These are phyloP conservation scores for Blastobotrys peoriensis DNA, from an alignment of 805 yeast species.

Conservation along the genomic window DNA sequence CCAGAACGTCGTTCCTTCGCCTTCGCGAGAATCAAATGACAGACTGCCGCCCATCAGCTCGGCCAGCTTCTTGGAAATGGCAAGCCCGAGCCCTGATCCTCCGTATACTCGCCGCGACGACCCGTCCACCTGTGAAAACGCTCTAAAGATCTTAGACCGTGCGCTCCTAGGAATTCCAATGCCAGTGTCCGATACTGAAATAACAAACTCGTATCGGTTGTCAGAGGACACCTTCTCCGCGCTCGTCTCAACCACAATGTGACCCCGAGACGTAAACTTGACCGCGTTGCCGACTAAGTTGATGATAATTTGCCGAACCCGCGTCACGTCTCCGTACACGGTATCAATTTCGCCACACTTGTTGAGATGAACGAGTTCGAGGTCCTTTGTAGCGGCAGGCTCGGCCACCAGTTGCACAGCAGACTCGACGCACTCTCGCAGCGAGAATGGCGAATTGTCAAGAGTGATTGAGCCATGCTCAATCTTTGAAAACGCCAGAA, in stretches of 20 bases:
- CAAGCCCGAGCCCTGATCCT: constrained; percentile 47
- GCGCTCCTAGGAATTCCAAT: constrained; percentile 46
- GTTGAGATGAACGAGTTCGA: constrained; percentile 43
- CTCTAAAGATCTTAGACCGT: constrained; percentile 43
- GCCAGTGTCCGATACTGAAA: constrained; percentile 46
- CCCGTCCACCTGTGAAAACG: constrained; percentile 53
- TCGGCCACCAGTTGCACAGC: constrained; percentile 45
- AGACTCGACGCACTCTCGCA: constrained; percentile 42
- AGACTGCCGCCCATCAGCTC: constrained; percentile 46
- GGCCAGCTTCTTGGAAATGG: constrained; percentile 43
- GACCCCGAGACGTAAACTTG: constrained; percentile 43
- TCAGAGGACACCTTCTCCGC: constrained; percentile 30
- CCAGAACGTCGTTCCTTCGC: constrained; percentile 42
- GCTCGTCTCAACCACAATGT: constrained; percentile 33
- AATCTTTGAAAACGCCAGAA: constrained; percentile 47
- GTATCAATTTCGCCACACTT: constrained; percentile 35
- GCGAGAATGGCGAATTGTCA: constrained; percentile 39
- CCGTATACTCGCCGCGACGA: constrained; percentile 47
- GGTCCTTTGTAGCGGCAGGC: constrained; percentile 38
- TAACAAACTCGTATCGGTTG: constrained; percentile 35
- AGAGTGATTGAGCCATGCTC: constrained; percentile 49
- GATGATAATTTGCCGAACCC: constrained; percentile 46
- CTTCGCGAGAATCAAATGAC: constrained; percentile 41
- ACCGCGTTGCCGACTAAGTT: constrained; percentile 50
- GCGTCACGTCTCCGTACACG: constrained; percentile 43